These are phyloP conservation scores for Isoetes taiwanensis DNA, from an alignment of 75 land plant species.

Conservation along the genomic window DNA sequence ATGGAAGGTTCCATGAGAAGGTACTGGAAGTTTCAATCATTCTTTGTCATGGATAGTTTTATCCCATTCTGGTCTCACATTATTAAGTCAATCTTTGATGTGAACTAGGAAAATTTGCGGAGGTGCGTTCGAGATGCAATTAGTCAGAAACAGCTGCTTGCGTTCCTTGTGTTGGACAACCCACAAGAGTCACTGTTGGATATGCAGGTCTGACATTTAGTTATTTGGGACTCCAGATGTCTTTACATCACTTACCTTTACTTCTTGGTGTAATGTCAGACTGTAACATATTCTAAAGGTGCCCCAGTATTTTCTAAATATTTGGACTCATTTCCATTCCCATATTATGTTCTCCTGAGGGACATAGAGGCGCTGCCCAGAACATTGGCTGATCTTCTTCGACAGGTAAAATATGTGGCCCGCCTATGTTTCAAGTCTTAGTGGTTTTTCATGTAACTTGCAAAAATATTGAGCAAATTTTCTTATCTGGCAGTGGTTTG, in stretches of 20 bases:
- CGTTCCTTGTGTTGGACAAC: conserved; percentile 75
- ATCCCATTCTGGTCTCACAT: background rate
- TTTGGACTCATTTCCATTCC: conserved; percentile 85
- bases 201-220: conserved; percentile 28
- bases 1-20: conserved; percentile 93
- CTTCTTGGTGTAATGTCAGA: conserved; percentile 14
- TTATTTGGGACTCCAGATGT: background rate
- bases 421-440: too few species aligned
- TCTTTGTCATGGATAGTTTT: background rate
- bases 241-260: background rate
- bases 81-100: background rate
- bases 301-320: conserved; percentile 58
- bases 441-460: too few species aligned
- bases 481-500: too few species aligned
- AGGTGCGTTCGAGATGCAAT: conserved; percentile 64
- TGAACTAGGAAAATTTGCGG: conserved; percentile 49
- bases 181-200: conserved; percentile 73
- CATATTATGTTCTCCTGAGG: conserved; percentile 75
- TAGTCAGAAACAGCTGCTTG: conserved; percentile 66
- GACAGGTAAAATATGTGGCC: too few species aligned
- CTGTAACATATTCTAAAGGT: conserved; percentile 40
- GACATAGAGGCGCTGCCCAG: conserved; percentile 82
- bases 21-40: conserved; percentile 11
- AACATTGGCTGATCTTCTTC: conserved; percentile 74
- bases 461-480: too few species aligned